These are phyloP conservation scores for Mrakiaceae sp. DNA, from an alignment of 1,284 basidiomycete species.

Conservation along the genomic window DNA sequence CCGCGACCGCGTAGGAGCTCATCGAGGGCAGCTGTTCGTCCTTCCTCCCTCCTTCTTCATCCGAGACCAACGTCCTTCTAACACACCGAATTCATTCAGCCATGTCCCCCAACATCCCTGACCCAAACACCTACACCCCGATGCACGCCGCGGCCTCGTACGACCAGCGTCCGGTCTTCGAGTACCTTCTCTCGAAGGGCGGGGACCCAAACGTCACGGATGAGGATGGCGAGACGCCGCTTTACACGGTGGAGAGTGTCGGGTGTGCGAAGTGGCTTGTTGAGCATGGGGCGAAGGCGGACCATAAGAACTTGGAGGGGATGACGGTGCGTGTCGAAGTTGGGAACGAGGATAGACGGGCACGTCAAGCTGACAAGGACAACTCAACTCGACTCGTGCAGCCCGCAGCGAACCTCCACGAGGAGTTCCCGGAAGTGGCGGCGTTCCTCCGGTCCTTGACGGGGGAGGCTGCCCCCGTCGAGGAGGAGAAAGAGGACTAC, in stretches of 20 bases:
- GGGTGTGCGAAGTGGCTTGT: constrained; percentile 67
- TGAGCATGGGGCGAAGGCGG: constrained; percentile 61
- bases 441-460: neutral
- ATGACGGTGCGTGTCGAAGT: constrained; percentile 48
- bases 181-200: constrained; percentile 65
- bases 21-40: constrained; percentile 47
- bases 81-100: constrained; percentile 31
- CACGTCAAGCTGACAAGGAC: too few species aligned
- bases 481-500: neutral
- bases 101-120: constrained; percentile 60
- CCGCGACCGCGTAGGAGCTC: constrained; percentile 39
- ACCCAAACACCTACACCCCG: constrained; percentile 72
- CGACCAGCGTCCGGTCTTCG: constrained; percentile 60
- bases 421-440: constrained; percentile 5
- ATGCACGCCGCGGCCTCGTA: constrained; percentile 96
- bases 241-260: constrained; percentile 77
- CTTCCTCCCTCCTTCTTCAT: constrained; percentile 2
- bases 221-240: constrained; percentile 76
- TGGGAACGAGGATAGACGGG: too few species aligned
- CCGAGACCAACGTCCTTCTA: too few species aligned
- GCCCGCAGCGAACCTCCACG: constrained; percentile 12
- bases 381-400: neutral
- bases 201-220: constrained; percentile 80
- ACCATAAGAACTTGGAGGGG: constrained; percentile 56
- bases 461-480: neutral